phyloP scores from a whole-genome alignment of 2,329 filamentous ascomycete genomes.

The Pyricularia pennisetigena region DNA sequence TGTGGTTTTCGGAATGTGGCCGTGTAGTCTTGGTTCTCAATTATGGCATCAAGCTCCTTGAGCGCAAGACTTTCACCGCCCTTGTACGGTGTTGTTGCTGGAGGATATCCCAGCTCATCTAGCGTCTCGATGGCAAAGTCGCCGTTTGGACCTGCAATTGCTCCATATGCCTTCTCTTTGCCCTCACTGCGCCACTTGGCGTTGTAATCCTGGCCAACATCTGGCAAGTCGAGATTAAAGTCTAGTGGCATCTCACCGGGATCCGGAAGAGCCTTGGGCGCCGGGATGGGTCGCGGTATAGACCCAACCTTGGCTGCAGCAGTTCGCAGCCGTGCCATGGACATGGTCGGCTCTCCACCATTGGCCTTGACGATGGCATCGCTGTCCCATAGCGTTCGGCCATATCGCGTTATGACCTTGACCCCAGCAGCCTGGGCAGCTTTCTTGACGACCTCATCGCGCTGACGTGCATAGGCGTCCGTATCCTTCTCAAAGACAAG shows the following conservation, averaged over 20 bases:
- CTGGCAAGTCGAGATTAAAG: constrained; percentile 29
- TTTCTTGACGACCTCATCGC: constrained; percentile 49
- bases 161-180: constrained; percentile 43
- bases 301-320: constrained; percentile 53
- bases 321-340: constrained; percentile 54
- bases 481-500: constrained; percentile 73
- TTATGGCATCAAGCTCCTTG: constrained; percentile 44
- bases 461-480: constrained; percentile 57
- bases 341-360: constrained; percentile 64
- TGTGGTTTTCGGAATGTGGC: constrained; percentile 69
- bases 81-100: constrained; percentile 55
- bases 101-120: constrained; percentile 57
- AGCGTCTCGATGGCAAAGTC: constrained; percentile 65
- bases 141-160: constrained; percentile 53
- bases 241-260: constrained; percentile 52
- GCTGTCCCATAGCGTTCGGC: constrained; percentile 64
- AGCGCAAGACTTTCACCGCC: constrained; percentile 63
- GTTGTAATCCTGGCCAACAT: constrained; percentile 48
- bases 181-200: constrained; percentile 37
- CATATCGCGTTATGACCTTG: constrained; percentile 52
- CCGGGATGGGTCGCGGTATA: constrained; percentile 49
- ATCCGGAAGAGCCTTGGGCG: constrained; percentile 50
- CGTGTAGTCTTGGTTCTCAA: constrained; percentile 54
- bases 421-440: constrained; percentile 58
- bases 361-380: constrained; percentile 59